phyloP scores from a whole-genome alignment of 2,329 filamentous ascomycete species.

The Tetracladium maxilliforme region DNA sequence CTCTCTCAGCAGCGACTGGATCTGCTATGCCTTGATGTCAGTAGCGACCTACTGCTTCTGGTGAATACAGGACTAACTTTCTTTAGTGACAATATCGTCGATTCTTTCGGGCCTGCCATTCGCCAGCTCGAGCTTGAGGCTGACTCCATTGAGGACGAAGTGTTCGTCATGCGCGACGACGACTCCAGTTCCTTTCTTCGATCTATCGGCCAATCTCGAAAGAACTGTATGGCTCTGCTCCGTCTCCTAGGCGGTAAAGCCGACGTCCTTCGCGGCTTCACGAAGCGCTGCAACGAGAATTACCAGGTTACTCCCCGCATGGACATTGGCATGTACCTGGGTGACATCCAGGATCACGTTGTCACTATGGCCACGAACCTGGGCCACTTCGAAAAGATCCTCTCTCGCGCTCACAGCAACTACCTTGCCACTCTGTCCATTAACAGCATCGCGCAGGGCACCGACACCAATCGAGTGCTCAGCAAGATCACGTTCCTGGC shows the following conservation, averaged over 20 bases:
- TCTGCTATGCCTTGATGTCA: conserved; percentile 95
- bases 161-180: conserved; percentile 81
- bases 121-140: conserved; percentile 76
- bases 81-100: conserved; percentile 81
- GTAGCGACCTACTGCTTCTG: conserved; percentile 14
- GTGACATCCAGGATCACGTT: conserved; percentile 97
- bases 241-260: conserved; percentile 91
- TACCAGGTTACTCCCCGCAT: conserved; percentile 90
- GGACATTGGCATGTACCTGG: conserved; percentile 91
- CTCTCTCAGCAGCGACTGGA: conserved; percentile 91
- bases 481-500: conserved; percentile 92
- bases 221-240: conserved; percentile 88
- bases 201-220: conserved; percentile 78
- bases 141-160: conserved; percentile 86
- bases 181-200: conserved; percentile 81
- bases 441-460: conserved; percentile 79
- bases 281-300: conserved; percentile 96
- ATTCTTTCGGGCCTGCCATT: conserved; percentile 85
- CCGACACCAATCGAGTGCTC: conserved; percentile 73
- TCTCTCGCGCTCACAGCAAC: conserved; percentile 86
- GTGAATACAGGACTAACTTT: conserved; percentile 4
- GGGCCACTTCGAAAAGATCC: conserved; percentile 93
- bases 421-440: conserved; percentile 91
- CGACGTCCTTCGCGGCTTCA: conserved; percentile 95
- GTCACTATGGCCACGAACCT: conserved; percentile 98